Base-by-base conservation (phyloP, 1,139 yeast species). In the Wickerhamomyces sp. region DNA sequence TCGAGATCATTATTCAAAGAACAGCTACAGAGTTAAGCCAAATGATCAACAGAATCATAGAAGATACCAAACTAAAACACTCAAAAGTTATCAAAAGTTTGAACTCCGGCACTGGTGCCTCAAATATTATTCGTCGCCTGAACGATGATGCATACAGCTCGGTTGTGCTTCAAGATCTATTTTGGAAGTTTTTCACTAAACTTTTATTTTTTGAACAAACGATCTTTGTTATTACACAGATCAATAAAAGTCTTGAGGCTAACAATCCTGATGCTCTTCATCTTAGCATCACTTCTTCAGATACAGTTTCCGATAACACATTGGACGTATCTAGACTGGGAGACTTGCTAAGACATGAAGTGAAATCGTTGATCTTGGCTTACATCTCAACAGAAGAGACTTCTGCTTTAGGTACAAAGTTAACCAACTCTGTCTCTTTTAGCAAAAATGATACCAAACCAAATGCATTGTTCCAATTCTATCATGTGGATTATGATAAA, bases 191-290 rank as follows among this genome's bases (percentile, higher is more conserved):
- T 10, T 88, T 85, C 56, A 69, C 79, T 29, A 83, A 80, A 59
- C 65, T 80, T 45, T 66, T 84, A 45, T 74, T 81, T 23, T 81
- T 86, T 7, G 64, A 88, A 27, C 95, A 88, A 65, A 77, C 79
- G 34, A 91, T 87, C 59, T 72, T 84, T 42, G 81, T 84, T 1
- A 72, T 89, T 3, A 70, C 71, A 50, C 89, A 81, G 51, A 75
- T 83, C 10, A 75, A 76, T 3, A 59, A 65, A 40, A 56, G 61
- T 4, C 56, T 73, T 10, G 61, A 63, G 42, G 48, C 57, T 10
- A 41, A 44, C 15, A 47, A 45, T 13, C 53, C 67, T 4, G 56
- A 56, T 18, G 47, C 60, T 11, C 10, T 36, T 8, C 39, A 36
- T 27, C 29, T 36, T 27, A 11, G 26, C 2, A 6, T 33, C 3